phyloP scores from a whole-genome alignment of 2,329 filamentous ascomycete species.

The Diaporthe batatas region DNA sequence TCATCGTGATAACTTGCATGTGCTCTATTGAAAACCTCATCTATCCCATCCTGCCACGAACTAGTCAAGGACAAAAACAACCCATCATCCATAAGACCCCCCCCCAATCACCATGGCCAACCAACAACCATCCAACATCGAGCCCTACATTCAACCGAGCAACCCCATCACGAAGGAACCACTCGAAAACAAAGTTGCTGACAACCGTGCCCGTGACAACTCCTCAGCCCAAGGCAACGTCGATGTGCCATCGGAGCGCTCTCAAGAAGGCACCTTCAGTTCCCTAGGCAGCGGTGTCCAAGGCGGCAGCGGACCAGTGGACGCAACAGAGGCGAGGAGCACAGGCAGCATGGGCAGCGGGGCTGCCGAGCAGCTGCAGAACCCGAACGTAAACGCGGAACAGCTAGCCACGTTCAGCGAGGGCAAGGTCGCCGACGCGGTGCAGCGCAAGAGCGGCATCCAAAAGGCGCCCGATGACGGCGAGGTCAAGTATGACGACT shows the following conservation, averaged over 20 bases:
- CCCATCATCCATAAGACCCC: background rate
- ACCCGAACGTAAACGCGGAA: slow-evolving; percentile 46
- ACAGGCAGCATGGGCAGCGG: slow-evolving; percentile 26
- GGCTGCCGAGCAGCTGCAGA: slow-evolving; percentile 35
- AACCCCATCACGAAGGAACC: slow-evolving; percentile 40
- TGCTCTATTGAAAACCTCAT: background rate
- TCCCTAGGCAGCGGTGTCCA: slow-evolving; percentile 44
- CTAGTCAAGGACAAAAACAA: background rate
- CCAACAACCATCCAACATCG: slow-evolving; percentile 41
- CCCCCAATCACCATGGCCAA: slow-evolving; percentile 23
- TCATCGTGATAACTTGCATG: background rate
- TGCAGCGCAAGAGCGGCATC: slow-evolving; percentile 46
- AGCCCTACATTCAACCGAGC: slow-evolving; percentile 40
- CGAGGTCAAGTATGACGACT: slow-evolving; percentile 43
- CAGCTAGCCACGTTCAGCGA: slow-evolving; percentile 46
- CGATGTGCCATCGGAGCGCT: slow-evolving; percentile 7
- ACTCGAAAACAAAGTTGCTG: slow-evolving; percentile 33
- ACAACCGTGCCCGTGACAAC: background rate
- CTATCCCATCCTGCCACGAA: background rate
- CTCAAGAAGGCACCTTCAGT: slow-evolving; percentile 41
- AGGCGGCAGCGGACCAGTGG: slow-evolving; percentile 42
- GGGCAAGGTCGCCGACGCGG: slow-evolving; percentile 47
- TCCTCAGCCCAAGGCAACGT: background rate
- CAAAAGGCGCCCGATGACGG: slow-evolving; percentile 44
- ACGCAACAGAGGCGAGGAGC: slow-evolving; percentile 42